These are phyloP conservation scores for Aspergillus asperescens DNA, from an alignment of 495 filamentous ascomycete species.

Conservation along the genomic window DNA sequence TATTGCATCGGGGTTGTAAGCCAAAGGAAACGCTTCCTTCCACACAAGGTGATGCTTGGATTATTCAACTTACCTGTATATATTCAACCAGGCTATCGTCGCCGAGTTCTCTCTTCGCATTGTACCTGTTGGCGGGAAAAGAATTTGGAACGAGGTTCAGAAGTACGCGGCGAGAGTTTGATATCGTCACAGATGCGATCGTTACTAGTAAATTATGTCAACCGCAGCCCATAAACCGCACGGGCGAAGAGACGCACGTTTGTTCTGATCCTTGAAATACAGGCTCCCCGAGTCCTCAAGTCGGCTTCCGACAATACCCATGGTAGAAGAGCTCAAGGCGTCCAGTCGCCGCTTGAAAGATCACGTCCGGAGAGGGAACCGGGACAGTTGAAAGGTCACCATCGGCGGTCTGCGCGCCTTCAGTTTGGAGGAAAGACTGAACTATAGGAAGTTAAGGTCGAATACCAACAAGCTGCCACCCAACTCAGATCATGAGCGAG, in stretches of 20 bases:
- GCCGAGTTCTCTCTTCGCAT: conserved; percentile 64
- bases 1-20: conserved; percentile 2
- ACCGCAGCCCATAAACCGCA: neutral
- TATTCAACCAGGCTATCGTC: conserved; percentile 81
- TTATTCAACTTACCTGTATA: conserved; percentile 61
- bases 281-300: conserved; percentile 79
- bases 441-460: conserved; percentile 1
- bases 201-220: conserved; percentile 55
- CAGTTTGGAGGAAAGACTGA: conserved; percentile 19
- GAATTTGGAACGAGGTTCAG: conserved; percentile 79
- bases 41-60: no score
- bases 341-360: conserved; percentile 31
- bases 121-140: conserved; percentile 77
- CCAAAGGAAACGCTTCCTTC: neutral
- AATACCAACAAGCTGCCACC: conserved; percentile 9
- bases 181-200: conserved; percentile 73
- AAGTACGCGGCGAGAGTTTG: conserved; percentile 68
- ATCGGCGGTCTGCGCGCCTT: conserved; percentile 33
- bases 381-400: conserved; percentile 28
- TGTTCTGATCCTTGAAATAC: conserved; percentile 84
- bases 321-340: conserved; percentile 37
- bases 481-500: conserved; percentile 7
- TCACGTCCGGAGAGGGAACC: conserved; percentile 27
- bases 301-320: conserved; percentile 92
- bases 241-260: conserved; percentile 52